phyloP scores from a whole-genome alignment of 2,329 filamentous ascomycete genomes.

The Colletotrichum sp. region DNA sequence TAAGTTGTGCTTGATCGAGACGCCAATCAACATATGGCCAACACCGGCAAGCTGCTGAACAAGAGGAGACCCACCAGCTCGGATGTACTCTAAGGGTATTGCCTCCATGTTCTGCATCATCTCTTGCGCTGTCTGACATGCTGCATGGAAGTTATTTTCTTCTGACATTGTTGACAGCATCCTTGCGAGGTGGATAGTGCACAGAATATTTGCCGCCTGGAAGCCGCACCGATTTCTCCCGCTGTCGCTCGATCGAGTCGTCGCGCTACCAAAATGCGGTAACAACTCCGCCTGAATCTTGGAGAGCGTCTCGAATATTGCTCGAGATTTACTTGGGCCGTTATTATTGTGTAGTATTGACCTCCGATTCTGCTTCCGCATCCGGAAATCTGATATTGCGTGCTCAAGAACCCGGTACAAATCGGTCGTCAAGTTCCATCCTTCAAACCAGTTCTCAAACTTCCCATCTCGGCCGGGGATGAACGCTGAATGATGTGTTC shows the following conservation, averaged over 20 bases:
- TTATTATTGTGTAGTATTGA: background rate
- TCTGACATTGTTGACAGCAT: background rate
- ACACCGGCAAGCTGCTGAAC: conserved; percentile 1
- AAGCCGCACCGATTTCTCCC: conserved; percentile 9
- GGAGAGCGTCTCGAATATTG: background rate
- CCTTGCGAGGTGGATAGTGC: background rate
- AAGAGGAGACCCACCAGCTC: background rate
- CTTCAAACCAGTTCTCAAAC: conserved; percentile 48
- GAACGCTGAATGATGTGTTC: background rate
- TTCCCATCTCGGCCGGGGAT: background rate
- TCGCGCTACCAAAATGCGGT: background rate
- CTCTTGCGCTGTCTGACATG: background rate
- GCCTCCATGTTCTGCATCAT: conserved; percentile 3
- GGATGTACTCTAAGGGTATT: background rate
- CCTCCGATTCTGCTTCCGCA: conserved; percentile 1
- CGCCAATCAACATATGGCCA: background rate
- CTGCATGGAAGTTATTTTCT: background rate
- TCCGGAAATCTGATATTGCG: conserved; percentile 32
- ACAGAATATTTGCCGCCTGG: conserved; percentile 6
- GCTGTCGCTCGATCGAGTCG: background rate
- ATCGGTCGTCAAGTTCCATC: conserved; percentile 63
- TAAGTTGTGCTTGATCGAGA: background rate
- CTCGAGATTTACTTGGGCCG: background rate
- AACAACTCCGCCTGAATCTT: background rate
- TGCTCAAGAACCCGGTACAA: conserved; percentile 62